Evolutionary conservation across 495 filamentous ascomycete genomes (phyloP).

Genomic region (Penicillium macrosclerotiorum): DNA sequence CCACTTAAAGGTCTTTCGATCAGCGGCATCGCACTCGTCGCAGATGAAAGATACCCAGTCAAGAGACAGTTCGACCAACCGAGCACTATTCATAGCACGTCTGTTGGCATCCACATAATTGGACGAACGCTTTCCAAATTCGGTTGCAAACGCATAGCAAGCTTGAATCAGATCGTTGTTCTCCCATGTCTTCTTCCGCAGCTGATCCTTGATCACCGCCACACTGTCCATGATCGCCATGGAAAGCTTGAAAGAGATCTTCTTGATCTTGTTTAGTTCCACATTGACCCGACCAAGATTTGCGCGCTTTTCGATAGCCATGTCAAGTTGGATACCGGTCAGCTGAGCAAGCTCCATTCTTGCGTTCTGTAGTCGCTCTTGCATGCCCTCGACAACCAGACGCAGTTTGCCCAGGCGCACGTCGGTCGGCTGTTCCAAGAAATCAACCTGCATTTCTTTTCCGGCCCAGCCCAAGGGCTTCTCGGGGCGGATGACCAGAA

Average conservation of each 20-base stretch:
- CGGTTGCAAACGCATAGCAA: conserved; percentile 98
- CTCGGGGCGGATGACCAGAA: conserved; percentile 82
- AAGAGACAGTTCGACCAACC: conserved; percentile 85
- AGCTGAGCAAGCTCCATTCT: conserved; percentile 70
- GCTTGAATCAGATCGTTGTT: conserved; percentile 96
- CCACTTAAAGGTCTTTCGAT: conserved; percentile 96
- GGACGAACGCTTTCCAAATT: conserved; percentile 92
- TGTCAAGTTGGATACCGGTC: conserved; percentile 76
- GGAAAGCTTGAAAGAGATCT: conserved; percentile 92
- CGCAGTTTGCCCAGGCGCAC: conserved; percentile 84
- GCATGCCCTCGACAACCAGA: conserved; percentile 85
- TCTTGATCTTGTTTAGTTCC: conserved; percentile 92
- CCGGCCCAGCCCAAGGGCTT: conserved; percentile 78
- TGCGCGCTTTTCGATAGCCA: conserved; percentile 87
- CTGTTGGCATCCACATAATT: conserved; percentile 92
- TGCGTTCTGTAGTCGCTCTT: conserved; percentile 73
- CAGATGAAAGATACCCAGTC: conserved; percentile 98
- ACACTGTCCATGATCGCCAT: conserved; percentile 99
- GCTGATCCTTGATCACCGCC: conserved; percentile 80
- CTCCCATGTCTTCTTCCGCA: conserved; percentile 67
- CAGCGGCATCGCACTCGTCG: conserved; percentile 93
- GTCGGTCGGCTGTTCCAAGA: conserved; percentile 78
- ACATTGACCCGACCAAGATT: conserved; percentile 90
- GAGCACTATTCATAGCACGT: conserved; percentile 92
- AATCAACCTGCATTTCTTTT: conserved; percentile 63